Evolutionary conservation across 768 basidiomycete genomes (phyloP).

Genomic region (Boletus pseudo-olivaceus): DNA sequence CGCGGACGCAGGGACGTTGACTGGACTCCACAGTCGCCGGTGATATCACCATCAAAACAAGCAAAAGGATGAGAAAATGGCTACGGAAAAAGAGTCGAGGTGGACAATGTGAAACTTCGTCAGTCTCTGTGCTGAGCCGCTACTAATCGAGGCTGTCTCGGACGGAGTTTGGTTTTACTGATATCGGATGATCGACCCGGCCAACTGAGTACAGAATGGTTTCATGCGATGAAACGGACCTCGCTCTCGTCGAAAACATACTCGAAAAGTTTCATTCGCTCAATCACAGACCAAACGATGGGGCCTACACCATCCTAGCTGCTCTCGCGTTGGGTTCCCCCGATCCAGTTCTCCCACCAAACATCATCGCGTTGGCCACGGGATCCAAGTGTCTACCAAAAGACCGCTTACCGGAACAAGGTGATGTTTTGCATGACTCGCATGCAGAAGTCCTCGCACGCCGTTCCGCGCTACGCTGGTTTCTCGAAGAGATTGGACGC

Average conservation of each 20-base stretch:
- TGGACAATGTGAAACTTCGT: too few species aligned
- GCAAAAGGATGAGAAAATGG: too few species aligned
- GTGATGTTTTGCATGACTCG: slow-evolving; percentile 82
- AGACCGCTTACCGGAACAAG: slow-evolving; percentile 53
- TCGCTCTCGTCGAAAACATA: slow-evolving; percentile 36
- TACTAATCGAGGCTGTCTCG: too few species aligned
- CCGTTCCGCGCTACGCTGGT: slow-evolving; percentile 73
- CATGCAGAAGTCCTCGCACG: slow-evolving; percentile 94
- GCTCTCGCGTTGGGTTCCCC: slow-evolving; percentile 46
- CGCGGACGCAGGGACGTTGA: too few species aligned
- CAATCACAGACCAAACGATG: slow-evolving; percentile 47
- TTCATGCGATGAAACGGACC: slow-evolving; percentile 12
- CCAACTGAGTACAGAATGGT: too few species aligned
- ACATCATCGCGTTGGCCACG: slow-evolving; percentile 70
- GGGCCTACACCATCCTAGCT: slow-evolving; percentile 65
- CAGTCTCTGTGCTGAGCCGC: too few species aligned
- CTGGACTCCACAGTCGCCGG: too few species aligned
- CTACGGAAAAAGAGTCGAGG: too few species aligned
- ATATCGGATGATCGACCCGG: too few species aligned
- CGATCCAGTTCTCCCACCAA: slow-evolving; percentile 25
- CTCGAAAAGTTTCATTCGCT: slow-evolving; percentile 44
- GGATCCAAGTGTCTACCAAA: slow-evolving; percentile 85
- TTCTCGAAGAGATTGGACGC: slow-evolving; percentile 61
- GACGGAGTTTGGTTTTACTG: too few species aligned
- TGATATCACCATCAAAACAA: too few species aligned